Base-by-base conservation (phyloP, 192 early-diverging fungal species). In the Helicostylum pulchrum region DNA sequence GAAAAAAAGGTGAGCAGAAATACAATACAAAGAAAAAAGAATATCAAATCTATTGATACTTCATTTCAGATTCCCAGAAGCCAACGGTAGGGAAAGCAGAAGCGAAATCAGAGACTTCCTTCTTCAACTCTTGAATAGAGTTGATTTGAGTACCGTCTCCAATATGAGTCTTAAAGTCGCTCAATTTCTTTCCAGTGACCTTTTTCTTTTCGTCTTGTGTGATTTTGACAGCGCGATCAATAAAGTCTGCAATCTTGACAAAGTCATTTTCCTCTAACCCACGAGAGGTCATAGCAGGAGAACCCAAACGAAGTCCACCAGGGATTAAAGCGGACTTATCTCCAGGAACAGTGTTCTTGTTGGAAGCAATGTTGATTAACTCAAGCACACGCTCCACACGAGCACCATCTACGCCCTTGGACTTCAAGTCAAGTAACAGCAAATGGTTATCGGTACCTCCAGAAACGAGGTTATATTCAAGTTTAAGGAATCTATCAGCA, bases 321-420 rank as follows among this genome's bases (percentile, higher is more conserved):
- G 95, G 97, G 36, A 95, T 82, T 77, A 99, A 82, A 0, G 97
- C 97, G 31, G 82, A 86, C 73, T 92, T 94, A 75, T 99, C 97
- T 14, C 95, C 94, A 4, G 97, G 95, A 44, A 99, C 92, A 0
- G 97, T 99, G 87, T 99, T 99, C 82, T 99, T 99, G 84, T 99
- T 99, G 46, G 93, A 86, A 0, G 97, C 94, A 79, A 99, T 93
- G 77, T 99, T 99, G 76, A 85, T 89, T 61, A 97, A 82, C 79
- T 99, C 97, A 44, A 99, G 78, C 17, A 99, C 83, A 49, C 95
- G 86, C 81, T 99, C 95, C 0, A 96, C 94, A 64, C 97, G 90
- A 1, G 94, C 94, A 58, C 97, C 97, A 68, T 99, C 97, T 53
- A 96, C 85, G 10, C 85, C 82, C 85, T 90, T 82, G 73, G 83